Evolutionary conservation across 2,329 filamentous ascomycete genomes (phyloP).

Genomic region (Cadophora sp.): DNA sequence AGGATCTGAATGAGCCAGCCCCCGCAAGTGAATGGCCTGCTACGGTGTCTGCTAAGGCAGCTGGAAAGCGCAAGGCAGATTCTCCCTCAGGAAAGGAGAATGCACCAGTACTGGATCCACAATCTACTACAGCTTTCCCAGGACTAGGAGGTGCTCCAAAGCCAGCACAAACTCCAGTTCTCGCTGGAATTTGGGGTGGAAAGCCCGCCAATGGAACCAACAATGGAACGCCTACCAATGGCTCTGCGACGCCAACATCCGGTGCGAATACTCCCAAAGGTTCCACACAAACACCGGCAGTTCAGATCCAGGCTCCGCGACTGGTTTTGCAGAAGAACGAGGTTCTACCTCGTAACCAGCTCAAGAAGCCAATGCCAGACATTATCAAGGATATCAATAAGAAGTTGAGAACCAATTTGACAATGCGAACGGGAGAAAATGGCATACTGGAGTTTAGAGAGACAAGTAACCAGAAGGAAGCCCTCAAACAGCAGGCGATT

Average conservation of each 20-base stretch:
- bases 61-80: constrained; percentile 71
- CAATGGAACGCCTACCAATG: constrained; percentile 50
- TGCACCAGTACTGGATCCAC: constrained; percentile 70
- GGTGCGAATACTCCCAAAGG: constrained; percentile 51
- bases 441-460: constrained; percentile 84
- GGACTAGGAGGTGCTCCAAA: constrained; percentile 75
- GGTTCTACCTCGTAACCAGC: constrained; percentile 75
- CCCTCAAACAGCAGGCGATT: constrained; percentile 79
- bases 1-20: constrained; percentile 48
- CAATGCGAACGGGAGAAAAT: constrained; percentile 74
- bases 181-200: constrained; percentile 76
- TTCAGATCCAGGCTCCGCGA: constrained; percentile 82
- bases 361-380: constrained; percentile 86
- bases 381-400: constrained; percentile 92
- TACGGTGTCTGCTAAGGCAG: constrained; percentile 65
- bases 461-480: constrained; percentile 78
- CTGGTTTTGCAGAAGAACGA: constrained; percentile 73
- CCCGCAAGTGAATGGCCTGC: constrained; percentile 55
- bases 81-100: constrained; percentile 46
- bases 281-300: constrained; percentile 65
- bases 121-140: constrained; percentile 93
- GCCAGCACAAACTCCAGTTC: constrained; percentile 55
- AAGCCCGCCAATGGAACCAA: constrained; percentile 65
- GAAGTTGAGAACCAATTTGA: constrained; percentile 85
- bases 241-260: constrained; percentile 67